These are phyloP conservation scores for Globisporangium ultimum DNA, from an alignment of 352 stramenopile genomes.

Conservation along the genomic window DNA sequence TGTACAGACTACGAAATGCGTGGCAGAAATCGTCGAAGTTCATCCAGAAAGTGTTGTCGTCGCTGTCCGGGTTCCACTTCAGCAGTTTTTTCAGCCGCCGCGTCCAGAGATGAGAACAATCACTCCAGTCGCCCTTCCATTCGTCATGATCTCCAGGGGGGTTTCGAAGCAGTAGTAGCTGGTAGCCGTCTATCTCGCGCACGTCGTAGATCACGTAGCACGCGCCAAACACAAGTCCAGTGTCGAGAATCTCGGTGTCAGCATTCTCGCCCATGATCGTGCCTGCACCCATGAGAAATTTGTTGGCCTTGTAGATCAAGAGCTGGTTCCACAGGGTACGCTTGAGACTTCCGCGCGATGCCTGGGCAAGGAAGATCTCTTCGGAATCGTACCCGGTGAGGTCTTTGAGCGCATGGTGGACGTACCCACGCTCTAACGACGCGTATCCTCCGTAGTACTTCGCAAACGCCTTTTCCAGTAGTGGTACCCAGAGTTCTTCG, in stretches of 20 bases:
- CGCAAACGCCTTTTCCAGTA: conserved; percentile 92
- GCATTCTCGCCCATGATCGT: conserved; percentile 83
- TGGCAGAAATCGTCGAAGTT: conserved; percentile 94
- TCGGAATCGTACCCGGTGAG: conserved; percentile 88
- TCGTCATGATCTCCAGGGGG: conserved; percentile 89
- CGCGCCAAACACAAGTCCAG: conserved; percentile 87
- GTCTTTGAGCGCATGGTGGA: conserved; percentile 88
- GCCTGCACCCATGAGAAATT: conserved; percentile 89
- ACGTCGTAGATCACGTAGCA: conserved; percentile 93
- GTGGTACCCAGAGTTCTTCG: conserved; percentile 90
- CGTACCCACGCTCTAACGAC: conserved; percentile 80
- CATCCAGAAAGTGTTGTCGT: conserved; percentile 95
- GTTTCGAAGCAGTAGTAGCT: conserved; percentile 89
- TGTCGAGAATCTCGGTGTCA: conserved; percentile 87
- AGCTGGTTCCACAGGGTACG: conserved; percentile 90
- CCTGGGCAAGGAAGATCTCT: conserved; percentile 85
- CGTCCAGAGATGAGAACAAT: conserved; percentile 89
- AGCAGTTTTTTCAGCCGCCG: conserved; percentile 84
- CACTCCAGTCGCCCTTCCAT: conserved; percentile 93
- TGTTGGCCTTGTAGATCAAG: conserved; percentile 78
- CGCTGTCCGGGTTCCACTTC: conserved; percentile 45
- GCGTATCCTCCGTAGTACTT: conserved; percentile 91
- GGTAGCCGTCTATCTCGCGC: conserved; percentile 74
- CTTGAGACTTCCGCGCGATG: conserved; percentile 81
- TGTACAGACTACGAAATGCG: conserved; percentile 88